Percentiles rank a stretch among this genome's conserved stretches.
Evolutionary conservation across 495 filamentous ascomycete genomes (phyloP).

Genomic region (Glonium stellatum): DNA sequence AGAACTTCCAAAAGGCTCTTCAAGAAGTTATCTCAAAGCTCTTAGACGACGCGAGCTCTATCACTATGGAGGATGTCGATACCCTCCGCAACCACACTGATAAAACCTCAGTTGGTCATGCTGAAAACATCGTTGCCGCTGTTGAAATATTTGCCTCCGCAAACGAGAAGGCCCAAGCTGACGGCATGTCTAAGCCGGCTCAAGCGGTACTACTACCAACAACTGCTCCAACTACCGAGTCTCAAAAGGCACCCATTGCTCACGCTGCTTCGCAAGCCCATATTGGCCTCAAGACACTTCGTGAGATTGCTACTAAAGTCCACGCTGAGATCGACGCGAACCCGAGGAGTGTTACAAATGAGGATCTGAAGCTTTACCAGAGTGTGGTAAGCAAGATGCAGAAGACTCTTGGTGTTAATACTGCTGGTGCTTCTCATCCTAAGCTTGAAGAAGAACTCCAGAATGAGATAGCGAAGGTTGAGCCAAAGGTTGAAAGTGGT

Average conservation of each 20-base stretch:
- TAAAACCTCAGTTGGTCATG: background rate
- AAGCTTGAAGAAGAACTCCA: slow-evolving; percentile 12
- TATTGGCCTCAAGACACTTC: background rate
- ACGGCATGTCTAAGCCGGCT: background rate
- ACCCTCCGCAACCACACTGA: background rate
- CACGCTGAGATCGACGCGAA: background rate
- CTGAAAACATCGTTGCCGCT: background rate
- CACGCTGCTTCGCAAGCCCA: background rate
- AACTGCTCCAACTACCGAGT: background rate
- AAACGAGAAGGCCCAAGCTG: background rate
- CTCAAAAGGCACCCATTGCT: background rate
- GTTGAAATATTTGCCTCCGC: background rate
- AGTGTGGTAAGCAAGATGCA: background rate
- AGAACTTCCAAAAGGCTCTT: background rate
- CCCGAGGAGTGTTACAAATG: background rate
- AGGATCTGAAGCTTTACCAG: slow-evolving; percentile 1
- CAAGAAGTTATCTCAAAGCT: background rate
- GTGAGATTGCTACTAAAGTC: background rate
- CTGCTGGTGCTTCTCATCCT: slow-evolving; percentile 6
- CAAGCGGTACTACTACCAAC: background rate
- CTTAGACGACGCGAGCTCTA: background rate
- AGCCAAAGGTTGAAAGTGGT: slow-evolving; percentile 5
- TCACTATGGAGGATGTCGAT: background rate
- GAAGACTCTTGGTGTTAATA: background rate
- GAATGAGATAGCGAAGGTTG: slow-evolving; percentile 2